Base-by-base conservation (phyloP, 495 filamentous ascomycete species). In the Parmelia sp. region DNA sequence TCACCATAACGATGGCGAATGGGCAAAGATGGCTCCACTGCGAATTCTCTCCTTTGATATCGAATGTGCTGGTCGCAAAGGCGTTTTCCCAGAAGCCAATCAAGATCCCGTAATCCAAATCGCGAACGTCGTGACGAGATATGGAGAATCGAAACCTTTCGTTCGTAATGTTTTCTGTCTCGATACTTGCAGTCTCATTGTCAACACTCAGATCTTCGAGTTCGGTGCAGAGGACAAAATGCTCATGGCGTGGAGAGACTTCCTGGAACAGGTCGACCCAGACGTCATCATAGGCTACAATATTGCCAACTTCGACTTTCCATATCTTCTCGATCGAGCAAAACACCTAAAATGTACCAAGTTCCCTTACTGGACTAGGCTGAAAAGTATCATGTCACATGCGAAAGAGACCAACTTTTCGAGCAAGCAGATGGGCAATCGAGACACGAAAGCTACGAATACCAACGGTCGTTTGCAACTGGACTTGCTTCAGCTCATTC, bases 261-360 rank as follows among this genome's bases (percentile, higher is more conserved):
- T 99, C 69, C 75, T 99, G 7, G 82, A 92, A 57, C 86, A 90
- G 71, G 94, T 94, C 4, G 94, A 99, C 69, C 93, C 94, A 0
- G 94, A 99, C 75, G 86, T 99, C 35, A 97, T 99, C 70, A 99
- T 94, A 65, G 94, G 94, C 53, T 99, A 99, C 83, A 99, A 99
- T 73, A 97, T 96, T 77, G 80, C 89, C 69, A 99, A 99, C 75
- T 99, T 99, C 77, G 94, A 99, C 77, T 96, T 99, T 68, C 92
- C 94, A 4, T 99, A 99, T 71, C 84, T 99, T 6, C 82, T 99
- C 25, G 89, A 96, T 33, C 86, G 94, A 25, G 94, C 94, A 25
- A 89, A 85, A 63, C 85, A 95, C 70, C 78, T 99, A 15, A 93
- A 92, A 63, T 84, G 87, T 58, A 67, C 63, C 0, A 76, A 77